Percentiles rank a stretch among this genome's conserved stretches.
phyloP scores from a whole-genome alignment of 2,329 filamentous ascomycete genomes.

The Didymella pomorum region DNA sequence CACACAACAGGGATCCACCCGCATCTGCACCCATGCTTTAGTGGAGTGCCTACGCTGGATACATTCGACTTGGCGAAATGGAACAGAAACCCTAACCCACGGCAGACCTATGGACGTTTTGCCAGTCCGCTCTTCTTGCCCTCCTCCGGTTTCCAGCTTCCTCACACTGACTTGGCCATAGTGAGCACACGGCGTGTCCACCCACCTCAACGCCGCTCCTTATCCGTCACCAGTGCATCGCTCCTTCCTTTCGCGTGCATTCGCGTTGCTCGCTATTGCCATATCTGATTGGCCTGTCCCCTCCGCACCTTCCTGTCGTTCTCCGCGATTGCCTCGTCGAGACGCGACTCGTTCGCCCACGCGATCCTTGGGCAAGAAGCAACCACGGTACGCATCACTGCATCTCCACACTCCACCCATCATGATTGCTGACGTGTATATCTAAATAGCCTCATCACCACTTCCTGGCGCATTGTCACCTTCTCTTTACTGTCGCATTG shows the following conservation, averaged over 20 bases:
- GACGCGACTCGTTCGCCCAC: slow-evolving; percentile 30
- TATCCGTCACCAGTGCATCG: slow-evolving; percentile 21
- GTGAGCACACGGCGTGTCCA: slow-evolving; percentile 26
- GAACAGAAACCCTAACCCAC: slow-evolving; percentile 3
- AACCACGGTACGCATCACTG: slow-evolving; percentile 24
- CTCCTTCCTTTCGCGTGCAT: slow-evolving; percentile 18
- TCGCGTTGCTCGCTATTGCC: slow-evolving; percentile 2
- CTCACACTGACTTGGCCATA: slow-evolving; percentile 34
- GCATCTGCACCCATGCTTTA: slow-evolving; percentile 12
- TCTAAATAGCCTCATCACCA: background rate
- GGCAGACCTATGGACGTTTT: slow-evolving; percentile 27
- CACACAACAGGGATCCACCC: slow-evolving; percentile 6
- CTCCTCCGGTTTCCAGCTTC: slow-evolving; percentile 31
- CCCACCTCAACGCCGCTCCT: slow-evolving; percentile 25
- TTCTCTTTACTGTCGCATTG: slow-evolving; percentile 20
- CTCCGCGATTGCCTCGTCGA: slow-evolving; percentile 36
- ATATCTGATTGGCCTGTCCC: slow-evolving; percentile 23
- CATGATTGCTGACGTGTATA: background rate
- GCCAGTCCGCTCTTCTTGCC: slow-evolving; percentile 34
- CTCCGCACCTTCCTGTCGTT: slow-evolving; percentile 37
- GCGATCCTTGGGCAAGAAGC: slow-evolving; percentile 24
- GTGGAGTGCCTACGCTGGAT: slow-evolving; percentile 1
- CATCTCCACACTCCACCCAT: slow-evolving; percentile 1
- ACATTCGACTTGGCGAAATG: background rate
- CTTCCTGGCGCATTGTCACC: slow-evolving; percentile 13